Percentiles rank a stretch among this genome's conserved stretches.
Evolutionary conservation across 305 asterid genomes (phyloP).

Genomic region (Fraxinus sp.): DNA sequence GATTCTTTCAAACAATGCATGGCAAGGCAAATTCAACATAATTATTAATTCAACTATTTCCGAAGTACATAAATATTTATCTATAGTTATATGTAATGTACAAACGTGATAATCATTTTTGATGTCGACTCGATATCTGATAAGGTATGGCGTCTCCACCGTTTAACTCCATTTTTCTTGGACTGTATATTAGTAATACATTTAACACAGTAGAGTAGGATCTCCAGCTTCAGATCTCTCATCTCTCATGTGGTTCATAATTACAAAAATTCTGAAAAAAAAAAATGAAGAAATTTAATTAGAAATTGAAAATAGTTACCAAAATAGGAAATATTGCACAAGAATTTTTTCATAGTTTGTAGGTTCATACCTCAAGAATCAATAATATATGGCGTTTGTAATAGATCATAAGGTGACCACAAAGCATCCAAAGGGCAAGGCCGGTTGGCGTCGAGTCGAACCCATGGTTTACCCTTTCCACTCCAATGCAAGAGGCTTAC

Average conservation of each 20-base stretch:
- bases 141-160: background rate
- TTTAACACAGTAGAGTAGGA: constrained; percentile 44
- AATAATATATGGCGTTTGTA: constrained; percentile 46
- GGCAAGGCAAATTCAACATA: background rate
- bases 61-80: background rate
- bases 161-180: background rate
- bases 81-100: background rate
- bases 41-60: background rate
- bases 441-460: constrained; percentile 55
- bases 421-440: constrained; percentile 84
- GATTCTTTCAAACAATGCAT: background rate
- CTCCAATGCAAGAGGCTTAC: constrained; percentile 94
- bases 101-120: background rate
- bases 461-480: constrained; percentile 97
- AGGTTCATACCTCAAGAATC: constrained; percentile 55
- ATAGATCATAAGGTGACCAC: constrained; percentile 92
- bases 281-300: background rate
- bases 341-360: background rate
- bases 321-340: background rate
- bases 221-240: constrained; percentile 60
- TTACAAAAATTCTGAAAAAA: constrained; percentile 29
- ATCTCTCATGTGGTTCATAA: constrained; percentile 36
- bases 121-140: background rate
- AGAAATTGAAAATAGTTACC: background rate
- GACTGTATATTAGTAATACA: constrained; percentile 11